These are phyloP conservation scores for Backusella luteola DNA, from an alignment of 192 early-diverging fungal species.

Conservation along the genomic window DNA sequence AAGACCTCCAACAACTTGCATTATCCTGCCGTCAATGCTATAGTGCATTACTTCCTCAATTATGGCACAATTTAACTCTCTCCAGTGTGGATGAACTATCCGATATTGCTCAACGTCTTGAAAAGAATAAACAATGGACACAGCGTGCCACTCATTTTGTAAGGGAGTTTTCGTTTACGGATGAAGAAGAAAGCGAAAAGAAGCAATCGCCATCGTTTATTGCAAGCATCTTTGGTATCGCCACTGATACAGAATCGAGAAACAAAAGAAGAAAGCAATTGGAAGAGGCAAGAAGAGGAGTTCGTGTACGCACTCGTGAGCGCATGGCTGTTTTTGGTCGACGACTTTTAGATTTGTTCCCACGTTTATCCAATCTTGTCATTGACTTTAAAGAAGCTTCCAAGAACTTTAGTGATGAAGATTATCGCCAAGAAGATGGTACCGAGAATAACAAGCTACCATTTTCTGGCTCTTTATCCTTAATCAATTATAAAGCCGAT, in stretches of 20 bases:
- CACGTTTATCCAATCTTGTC: neutral
- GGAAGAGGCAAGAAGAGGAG: neutral
- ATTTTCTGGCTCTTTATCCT: neutral
- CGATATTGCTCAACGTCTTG: neutral
- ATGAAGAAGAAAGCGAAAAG: neutral
- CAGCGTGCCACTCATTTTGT: constrained; percentile 11
- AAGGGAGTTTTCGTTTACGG: neutral
- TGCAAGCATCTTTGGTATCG: neutral
- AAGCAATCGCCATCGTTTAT: neutral
- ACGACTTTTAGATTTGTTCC: constrained; percentile 4
- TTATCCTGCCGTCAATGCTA: neutral
- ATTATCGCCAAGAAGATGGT: neutral
- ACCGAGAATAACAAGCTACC: neutral
- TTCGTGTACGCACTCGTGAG: neutral
- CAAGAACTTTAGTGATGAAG: neutral
- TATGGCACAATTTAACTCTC: constrained; percentile 4
- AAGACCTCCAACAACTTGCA: neutral
- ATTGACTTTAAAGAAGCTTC: neutral
- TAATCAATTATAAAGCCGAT: constrained; percentile 9
- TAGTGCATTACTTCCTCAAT: neutral
- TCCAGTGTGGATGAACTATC: neutral
- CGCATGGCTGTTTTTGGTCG: neutral
- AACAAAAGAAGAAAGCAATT: neutral
- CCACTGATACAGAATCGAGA: neutral
- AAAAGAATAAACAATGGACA: neutral